These are phyloP conservation scores for Tricholoma terreum DNA, from an alignment of 768 basidiomycete genomes.

Conservation along the genomic window DNA sequence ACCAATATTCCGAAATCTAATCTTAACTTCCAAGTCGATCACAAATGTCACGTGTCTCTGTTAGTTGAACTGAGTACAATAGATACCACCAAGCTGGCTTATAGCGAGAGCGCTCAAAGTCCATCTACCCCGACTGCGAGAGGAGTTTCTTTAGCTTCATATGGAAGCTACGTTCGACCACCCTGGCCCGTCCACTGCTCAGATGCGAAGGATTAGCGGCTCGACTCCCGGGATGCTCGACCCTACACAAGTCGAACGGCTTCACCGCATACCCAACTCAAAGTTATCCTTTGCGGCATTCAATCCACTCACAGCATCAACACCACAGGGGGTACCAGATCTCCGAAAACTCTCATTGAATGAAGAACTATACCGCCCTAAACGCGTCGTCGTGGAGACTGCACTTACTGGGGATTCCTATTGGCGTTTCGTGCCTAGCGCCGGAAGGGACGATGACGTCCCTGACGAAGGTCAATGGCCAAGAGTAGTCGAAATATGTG, in stretches of 20 bases:
- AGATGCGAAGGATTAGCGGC: slow-evolving; percentile 34
- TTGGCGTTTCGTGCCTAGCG: slow-evolving; percentile 80
- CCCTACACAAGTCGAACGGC: slow-evolving; percentile 53
- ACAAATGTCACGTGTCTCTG: too few relatives aligned
- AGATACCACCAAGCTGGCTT: too few relatives aligned
- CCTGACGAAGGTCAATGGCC: slow-evolving; percentile 72
- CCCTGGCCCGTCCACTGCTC: slow-evolving; percentile 20
- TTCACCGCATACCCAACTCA: slow-evolving; percentile 59
- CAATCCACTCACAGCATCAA: slow-evolving; percentile 63
- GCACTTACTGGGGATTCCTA: slow-evolving; percentile 49
- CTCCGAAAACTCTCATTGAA: slow-evolving; percentile 40
- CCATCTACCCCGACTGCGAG: too few relatives aligned
- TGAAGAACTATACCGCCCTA: slow-evolving; percentile 52
- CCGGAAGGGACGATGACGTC: slow-evolving; percentile 53
- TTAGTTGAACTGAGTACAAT: too few relatives aligned
- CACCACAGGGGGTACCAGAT: slow-evolving; percentile 31
- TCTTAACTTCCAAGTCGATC: too few relatives aligned
- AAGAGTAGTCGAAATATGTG: slow-evolving; percentile 60
- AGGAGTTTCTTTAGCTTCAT: too few relatives aligned
- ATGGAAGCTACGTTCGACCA: slow-evolving; percentile 5
- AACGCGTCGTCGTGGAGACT: slow-evolving; percentile 74
- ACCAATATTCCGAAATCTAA: too few relatives aligned
- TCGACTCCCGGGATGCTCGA: slow-evolving; percentile 65
- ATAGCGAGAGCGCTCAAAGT: too few relatives aligned
- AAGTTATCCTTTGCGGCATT: slow-evolving; percentile 73